A percentile compares a stretch with the other conserved stretches of the same genome.
Conservation (phyloP, 129 eudicot genomes). For the Kitagawia praeruptora region DNA sequence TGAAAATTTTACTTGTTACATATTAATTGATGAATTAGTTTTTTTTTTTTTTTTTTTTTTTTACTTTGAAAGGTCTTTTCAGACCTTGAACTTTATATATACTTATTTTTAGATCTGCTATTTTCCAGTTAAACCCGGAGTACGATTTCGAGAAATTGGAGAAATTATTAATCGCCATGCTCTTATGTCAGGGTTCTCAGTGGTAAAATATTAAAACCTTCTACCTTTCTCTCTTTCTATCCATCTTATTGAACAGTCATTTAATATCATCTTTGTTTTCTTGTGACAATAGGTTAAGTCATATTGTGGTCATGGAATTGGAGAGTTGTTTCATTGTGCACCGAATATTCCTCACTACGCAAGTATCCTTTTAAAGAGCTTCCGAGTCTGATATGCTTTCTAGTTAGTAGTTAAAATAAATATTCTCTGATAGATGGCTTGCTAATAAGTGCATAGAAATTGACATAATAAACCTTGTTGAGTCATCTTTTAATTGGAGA, state of each 20-base stretch:
- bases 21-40: not conserved
- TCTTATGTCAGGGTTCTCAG: constrained; percentile 90
- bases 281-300: constrained; percentile 54
- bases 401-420: not conserved
- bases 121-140: constrained; percentile 82
- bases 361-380: constrained; percentile 58
- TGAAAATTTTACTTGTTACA: not conserved
- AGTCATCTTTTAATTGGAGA: not conserved
- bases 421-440: not conserved
- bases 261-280: not conserved
- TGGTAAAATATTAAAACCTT: constrained; percentile 37
- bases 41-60: too few species aligned
- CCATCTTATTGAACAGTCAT: not conserved
- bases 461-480: not conserved
- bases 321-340: constrained; percentile 94
- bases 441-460: not conserved
- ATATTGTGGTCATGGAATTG: constrained; percentile 92
- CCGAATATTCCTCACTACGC: constrained; percentile 94
- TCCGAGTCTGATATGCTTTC: not conserved
- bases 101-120: not conserved
- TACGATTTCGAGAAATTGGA: constrained; percentile 89
- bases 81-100: not conserved
- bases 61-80: not conserved
- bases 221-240: not conserved
- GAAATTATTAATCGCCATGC: constrained; percentile 91